A percentile compares a stretch with the other conserved stretches of the same genome.
These are phyloP conservation scores for Macrophomina pseudophaseolina DNA, from an alignment of 2,329 filamentous ascomycete genomes.

Conservation along the genomic window DNA sequence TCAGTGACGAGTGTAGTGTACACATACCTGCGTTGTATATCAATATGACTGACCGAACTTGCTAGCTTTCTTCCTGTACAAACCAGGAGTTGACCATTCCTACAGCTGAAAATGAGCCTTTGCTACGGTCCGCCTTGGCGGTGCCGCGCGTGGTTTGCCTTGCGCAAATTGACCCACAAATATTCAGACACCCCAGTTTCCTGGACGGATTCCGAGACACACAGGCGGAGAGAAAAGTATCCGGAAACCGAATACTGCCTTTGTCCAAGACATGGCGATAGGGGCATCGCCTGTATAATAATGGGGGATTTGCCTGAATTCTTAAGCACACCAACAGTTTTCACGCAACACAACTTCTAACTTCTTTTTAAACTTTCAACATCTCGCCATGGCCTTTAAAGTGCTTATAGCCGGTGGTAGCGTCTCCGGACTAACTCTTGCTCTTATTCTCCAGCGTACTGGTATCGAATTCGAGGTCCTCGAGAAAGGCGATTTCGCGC, in stretches of 20 bases:
- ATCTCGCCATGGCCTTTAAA: not conserved
- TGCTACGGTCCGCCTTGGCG: too few relatives aligned
- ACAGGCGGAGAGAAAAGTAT: not conserved
- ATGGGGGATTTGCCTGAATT: too few relatives aligned
- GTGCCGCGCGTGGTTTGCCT: not conserved
- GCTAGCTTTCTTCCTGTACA: too few relatives aligned
- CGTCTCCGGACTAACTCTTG: not conserved
- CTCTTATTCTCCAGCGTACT: not conserved
- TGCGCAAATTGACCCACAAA: not conserved
- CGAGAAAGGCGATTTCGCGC: conserved; percentile 9
- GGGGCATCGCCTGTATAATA: too few relatives aligned
- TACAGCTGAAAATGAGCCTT: too few relatives aligned
- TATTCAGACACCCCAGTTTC: not conserved
- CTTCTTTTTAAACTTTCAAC: not conserved
- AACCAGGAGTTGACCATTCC: too few relatives aligned
- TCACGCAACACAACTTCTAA: not conserved
- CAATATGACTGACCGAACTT: too few relatives aligned
- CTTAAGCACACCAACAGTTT: too few relatives aligned
- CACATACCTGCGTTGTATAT: too few relatives aligned
- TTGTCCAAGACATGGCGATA: not conserved
- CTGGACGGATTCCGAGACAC: not conserved
- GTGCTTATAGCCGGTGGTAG: conserved; percentile 9
- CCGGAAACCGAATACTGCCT: not conserved
- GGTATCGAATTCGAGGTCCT: conserved; percentile 8
- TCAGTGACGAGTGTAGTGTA: too few relatives aligned